These are phyloP conservation scores for Didymella lethalis DNA, from an alignment of 2,329 filamentous ascomycete species.

Conservation along the genomic window DNA sequence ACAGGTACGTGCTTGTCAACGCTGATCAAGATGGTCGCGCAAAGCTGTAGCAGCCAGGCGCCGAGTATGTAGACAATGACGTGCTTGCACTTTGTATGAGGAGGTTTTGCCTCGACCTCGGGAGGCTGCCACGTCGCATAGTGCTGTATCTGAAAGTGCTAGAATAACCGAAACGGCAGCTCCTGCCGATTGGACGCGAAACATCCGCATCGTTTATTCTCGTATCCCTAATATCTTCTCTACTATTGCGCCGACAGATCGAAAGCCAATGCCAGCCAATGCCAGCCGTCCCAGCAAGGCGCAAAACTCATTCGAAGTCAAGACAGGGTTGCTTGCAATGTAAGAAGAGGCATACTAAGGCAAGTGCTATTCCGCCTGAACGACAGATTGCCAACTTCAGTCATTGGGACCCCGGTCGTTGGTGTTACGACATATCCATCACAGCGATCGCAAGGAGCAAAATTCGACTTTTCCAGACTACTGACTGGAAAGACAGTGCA, in stretches of 20 bases:
- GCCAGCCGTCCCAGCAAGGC: constrained; percentile 26
- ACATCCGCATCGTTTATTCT: background rate
- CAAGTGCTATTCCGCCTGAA: constrained; percentile 16
- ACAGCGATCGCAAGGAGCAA: background rate
- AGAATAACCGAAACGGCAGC: background rate
- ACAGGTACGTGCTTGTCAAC: constrained; percentile 50
- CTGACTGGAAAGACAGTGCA: constrained; percentile 33
- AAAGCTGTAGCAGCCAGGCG: constrained; percentile 27
- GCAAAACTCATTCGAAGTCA: constrained; percentile 46
- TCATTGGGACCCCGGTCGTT: constrained; percentile 3
- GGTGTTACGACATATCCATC: background rate
- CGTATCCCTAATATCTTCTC: constrained; percentile 1
- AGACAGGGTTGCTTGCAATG: constrained; percentile 45
- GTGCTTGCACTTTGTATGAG: background rate
- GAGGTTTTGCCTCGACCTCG: background rate
- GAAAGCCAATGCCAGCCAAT: constrained; percentile 20
- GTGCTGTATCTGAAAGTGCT: background rate
- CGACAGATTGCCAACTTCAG: background rate
- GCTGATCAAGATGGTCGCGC: constrained; percentile 35
- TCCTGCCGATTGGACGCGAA: background rate
- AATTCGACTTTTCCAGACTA: background rate
- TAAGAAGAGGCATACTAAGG: constrained; percentile 47
- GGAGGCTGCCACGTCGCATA: background rate
- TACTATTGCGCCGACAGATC: background rate
- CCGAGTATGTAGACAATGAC: background rate